These are phyloP conservation scores for Coemansia sp. DNA, from an alignment of 192 early-diverging fungal genomes.

Conservation along the genomic window DNA sequence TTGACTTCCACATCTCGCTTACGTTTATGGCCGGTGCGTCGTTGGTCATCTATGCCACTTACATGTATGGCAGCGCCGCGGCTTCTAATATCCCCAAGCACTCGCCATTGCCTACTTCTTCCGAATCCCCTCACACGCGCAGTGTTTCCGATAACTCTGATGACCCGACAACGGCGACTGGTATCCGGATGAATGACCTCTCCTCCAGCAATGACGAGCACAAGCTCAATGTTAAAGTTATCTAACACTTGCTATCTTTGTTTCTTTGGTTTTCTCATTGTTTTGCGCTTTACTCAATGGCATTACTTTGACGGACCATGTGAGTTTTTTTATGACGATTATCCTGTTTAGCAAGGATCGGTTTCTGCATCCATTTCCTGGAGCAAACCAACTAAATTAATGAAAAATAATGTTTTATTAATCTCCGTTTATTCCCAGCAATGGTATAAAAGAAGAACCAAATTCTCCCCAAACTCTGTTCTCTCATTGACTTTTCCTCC, in stretches of 20 bases:
- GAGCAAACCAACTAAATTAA: no score
- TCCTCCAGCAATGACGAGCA: not conserved
- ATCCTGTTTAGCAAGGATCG: no score
- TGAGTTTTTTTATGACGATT: no score
- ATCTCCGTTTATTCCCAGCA: no score
- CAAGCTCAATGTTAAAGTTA: not conserved
- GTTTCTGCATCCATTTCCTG: no score
- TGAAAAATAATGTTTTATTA: no score
- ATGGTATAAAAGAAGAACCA: no score
- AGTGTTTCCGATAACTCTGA: not conserved
- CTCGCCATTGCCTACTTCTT: slow-evolving; percentile 8
- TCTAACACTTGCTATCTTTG: not conserved
- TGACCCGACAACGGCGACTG: not conserved
- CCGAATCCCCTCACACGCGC: not conserved
- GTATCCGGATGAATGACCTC: slow-evolving; percentile 8
- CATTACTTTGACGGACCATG: no score
- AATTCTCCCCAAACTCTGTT: no score
- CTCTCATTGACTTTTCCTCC: no score
- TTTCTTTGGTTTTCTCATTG: no score
- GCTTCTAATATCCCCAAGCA: not conserved
- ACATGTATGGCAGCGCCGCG: slow-evolving; percentile 61
- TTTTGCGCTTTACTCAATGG: no score
- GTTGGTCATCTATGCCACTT: slow-evolving; percentile 76
- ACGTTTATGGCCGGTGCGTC: slow-evolving; percentile 73
- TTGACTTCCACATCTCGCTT: slow-evolving; percentile 74